A percentile compares a stretch with the other conserved stretches of the same genome.
Evolutionary conservation across 805 yeast species (phyloP).

Genomic region (Zygoascus biomembranicola): DNA sequence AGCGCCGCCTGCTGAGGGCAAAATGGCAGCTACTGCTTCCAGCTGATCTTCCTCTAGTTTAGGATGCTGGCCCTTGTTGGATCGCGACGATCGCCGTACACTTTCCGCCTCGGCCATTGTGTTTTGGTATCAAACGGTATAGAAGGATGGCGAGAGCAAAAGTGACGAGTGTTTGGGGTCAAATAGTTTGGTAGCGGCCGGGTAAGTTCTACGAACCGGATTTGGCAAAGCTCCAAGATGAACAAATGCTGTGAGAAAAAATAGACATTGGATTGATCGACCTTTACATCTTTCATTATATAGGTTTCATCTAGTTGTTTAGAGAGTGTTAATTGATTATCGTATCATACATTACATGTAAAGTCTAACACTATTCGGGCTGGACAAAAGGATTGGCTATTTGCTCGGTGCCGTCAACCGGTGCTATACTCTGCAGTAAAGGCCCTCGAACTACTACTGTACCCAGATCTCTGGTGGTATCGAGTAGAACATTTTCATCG

Average conservation of each 20-base stretch:
- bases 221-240: too few species aligned
- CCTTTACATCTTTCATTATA: too few species aligned
- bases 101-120: background rate
- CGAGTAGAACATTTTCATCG: slow-evolving; percentile 46
- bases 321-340: too few species aligned
- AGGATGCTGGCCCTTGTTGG: slow-evolving; percentile 32
- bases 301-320: too few species aligned
- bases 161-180: too few species aligned
- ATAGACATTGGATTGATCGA: too few species aligned
- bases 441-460: slow-evolving; percentile 84
- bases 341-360: background rate
- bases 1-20: background rate
- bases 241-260: too few species aligned
- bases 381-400: slow-evolving; percentile 59
- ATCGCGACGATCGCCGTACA: slow-evolving; percentile 33
- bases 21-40: background rate
- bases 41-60: slow-evolving; percentile 11
- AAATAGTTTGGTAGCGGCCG: too few species aligned
- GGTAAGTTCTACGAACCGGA: too few species aligned
- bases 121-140: background rate
- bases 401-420: slow-evolving; percentile 60
- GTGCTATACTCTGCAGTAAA: slow-evolving; percentile 57
- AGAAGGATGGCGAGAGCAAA: background rate
- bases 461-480: slow-evolving; percentile 60
- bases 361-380: background rate